Percentiles rank a stretch among this genome's conserved stretches.
Conservation (phyloP, 352 stramenopile species). For the Lagenidium giganteum region DNA sequence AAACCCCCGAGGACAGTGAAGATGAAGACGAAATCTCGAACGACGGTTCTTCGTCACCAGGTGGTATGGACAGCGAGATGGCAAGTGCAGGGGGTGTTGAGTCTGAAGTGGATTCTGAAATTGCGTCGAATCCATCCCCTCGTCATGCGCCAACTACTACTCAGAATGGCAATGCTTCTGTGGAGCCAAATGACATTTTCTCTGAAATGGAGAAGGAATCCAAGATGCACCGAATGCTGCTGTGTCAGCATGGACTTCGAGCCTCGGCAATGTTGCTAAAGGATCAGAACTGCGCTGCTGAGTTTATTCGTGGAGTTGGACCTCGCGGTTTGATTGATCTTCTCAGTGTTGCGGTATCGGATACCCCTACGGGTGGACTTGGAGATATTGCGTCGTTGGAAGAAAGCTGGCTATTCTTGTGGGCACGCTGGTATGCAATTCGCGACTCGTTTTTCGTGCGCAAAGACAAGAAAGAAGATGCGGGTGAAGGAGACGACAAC, state of each 20-base stretch:
- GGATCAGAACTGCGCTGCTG: slow-evolving; percentile 53
- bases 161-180: slow-evolving; percentile 9
- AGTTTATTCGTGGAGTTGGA: slow-evolving; percentile 58
- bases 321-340: slow-evolving; percentile 54
- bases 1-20: slow-evolving; percentile 57
- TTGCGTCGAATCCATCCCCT: slow-evolving; percentile 18
- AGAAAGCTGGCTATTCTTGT: slow-evolving; percentile 76
- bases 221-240: slow-evolving; percentile 62
- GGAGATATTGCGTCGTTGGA: slow-evolving; percentile 71
- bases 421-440: slow-evolving; percentile 57
- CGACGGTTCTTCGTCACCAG: slow-evolving; percentile 67
- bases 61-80: slow-evolving; percentile 75
- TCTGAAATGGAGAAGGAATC: slow-evolving; percentile 78
- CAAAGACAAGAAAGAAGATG: slow-evolving; percentile 23
- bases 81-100: slow-evolving; percentile 35
- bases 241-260: slow-evolving; percentile 76
- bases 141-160: no score
- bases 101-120: slow-evolving; percentile 55
- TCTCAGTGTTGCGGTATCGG: slow-evolving; percentile 61
- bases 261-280: slow-evolving; percentile 67
- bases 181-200: slow-evolving; percentile 45
- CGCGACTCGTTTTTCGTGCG: background rate
- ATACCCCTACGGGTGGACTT: slow-evolving; percentile 61
- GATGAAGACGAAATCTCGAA: slow-evolving; percentile 86
- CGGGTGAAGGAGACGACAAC: slow-evolving; percentile 18